These are phyloP conservation scores for Colletotrichum euphorbiae DNA, from an alignment of 2,329 filamentous ascomycete genomes.

Conservation along the genomic window DNA sequence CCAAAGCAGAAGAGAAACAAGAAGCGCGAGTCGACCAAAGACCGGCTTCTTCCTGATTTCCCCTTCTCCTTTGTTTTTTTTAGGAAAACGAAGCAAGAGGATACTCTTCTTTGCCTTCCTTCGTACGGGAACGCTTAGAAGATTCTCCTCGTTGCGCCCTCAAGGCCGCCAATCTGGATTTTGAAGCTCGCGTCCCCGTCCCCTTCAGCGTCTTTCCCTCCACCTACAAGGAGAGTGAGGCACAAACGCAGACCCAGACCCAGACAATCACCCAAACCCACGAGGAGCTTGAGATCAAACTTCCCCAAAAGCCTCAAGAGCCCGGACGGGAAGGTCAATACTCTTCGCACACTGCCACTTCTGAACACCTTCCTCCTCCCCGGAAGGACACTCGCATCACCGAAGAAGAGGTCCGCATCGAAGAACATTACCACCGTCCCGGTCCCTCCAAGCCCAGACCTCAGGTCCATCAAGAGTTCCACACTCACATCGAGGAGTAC, in stretches of 20 bases:
- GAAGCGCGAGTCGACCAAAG: conserved; percentile 40
- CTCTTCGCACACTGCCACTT: conserved; percentile 76
- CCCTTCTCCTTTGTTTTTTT: conserved; percentile 65
- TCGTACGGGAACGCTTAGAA: conserved; percentile 73
- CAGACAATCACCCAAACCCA: conserved; percentile 70
- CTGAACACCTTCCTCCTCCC: conserved; percentile 60
- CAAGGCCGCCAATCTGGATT: conserved; percentile 98
- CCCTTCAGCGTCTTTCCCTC: conserved; percentile 99
- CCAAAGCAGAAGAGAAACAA: conserved; percentile 41
- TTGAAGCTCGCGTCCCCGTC: conserved; percentile 99
- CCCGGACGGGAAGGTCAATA: conserved; percentile 98
- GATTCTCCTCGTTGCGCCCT: conserved; percentile 68
- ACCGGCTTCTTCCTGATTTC: conserved; percentile 48
- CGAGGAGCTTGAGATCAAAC: conserved; percentile 90
- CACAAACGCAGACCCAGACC: conserved; percentile 59
- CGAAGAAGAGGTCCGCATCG: conserved; percentile 87
- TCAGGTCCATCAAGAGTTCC: conserved; percentile 63
- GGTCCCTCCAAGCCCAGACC: conserved; percentile 48
- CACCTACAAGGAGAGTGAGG: conserved; percentile 79
- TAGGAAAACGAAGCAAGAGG: conserved; percentile 72
- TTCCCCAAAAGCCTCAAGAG: conserved; percentile 69
- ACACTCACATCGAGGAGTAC: conserved; percentile 62
- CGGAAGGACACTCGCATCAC: conserved; percentile 69
- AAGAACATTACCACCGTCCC: conserved; percentile 81
- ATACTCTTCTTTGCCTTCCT: conserved; percentile 76